Base-by-base conservation (phyloP, 371 early-diverging fungal genomes). In the Polyrhizophydium stewartii region DNA sequence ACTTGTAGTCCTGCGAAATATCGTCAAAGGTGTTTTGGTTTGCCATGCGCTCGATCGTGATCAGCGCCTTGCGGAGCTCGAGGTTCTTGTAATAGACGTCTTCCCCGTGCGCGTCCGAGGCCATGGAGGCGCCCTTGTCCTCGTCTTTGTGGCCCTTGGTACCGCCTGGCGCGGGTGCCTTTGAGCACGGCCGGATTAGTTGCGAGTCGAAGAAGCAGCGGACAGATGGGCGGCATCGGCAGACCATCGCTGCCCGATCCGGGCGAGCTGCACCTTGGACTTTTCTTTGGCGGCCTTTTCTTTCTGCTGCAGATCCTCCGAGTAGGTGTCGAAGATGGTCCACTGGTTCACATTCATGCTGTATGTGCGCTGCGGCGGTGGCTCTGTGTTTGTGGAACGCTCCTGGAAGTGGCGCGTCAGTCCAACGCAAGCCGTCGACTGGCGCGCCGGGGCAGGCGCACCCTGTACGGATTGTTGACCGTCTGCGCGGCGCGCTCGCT, bases 11-110 rank as follows among this genome's bases (percentile, higher is more conserved):
- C 61, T 84, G 82, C 10, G 83, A 71, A 41, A 84, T 73, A 24
- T 82, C 83, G 59, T 84, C 85, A 65, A 75, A 82, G 27, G 83
- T 82, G 67, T 84, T 84, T 52, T 84, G 85, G 56, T 84, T 84
- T 24, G 83, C 76, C 85, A 84, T 84, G 27, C 85, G 59, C 67
- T 84, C 85, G 27, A 81, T 65, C 31, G 77, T 74, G 37, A 68
- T 69, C 33, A 84, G 56, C 0, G 75, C 72, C 55, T 73, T 77
- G 25, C 71, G 66, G 25, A 84, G 68, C 51, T 82, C 83, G 1
- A 68, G 32, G 61, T 74, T 74, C 37, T 76, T 73, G 68, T 77
- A 76, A 58, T 78, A 79, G 6, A 76, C 75, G 28, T 82, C 82
- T 56, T 84, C 82, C 32, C 56, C 60, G 61, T 78, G 77, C 1